Evolutionary conservation across 768 basidiomycete species (phyloP).

Genomic region (Termitomyces sp.): DNA sequence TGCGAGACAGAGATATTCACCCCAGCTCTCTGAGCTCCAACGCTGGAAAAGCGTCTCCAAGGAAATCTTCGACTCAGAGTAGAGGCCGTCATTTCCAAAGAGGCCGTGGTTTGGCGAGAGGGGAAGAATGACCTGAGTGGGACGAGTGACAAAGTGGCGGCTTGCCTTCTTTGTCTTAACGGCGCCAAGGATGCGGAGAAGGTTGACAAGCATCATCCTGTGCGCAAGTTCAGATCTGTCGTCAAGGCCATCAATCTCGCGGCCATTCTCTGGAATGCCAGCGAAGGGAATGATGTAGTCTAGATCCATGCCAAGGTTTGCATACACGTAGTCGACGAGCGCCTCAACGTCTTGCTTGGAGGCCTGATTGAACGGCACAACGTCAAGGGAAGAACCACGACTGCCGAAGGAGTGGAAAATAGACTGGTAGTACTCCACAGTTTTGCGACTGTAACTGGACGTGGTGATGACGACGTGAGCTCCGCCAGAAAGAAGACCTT

Average conservation of each 20-base stretch:
- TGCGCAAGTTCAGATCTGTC: conserved; percentile 98
- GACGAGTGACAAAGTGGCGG: conserved; percentile 94
- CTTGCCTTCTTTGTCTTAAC: conserved; percentile 99
- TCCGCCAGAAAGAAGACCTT: conserved; percentile 94
- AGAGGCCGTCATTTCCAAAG: conserved; percentile 97
- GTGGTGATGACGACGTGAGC: conserved; percentile 97
- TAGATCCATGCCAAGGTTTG: conserved; percentile 91
- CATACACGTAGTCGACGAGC: conserved; percentile 97
- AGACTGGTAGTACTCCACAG: conserved; percentile 97
- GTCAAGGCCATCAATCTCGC: conserved; percentile 96
- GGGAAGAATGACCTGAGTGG: conserved; percentile 97
- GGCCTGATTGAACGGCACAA: conserved; percentile 99
- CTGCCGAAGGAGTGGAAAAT: conserved; percentile 96
- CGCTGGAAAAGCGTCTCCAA: conserved; percentile 98
- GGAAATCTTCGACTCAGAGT: conserved; percentile 98
- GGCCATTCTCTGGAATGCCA: conserved; percentile 97
- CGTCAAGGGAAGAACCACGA: conserved; percentile 93
- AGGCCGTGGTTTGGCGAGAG: conserved; percentile 97
- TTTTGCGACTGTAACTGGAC: conserved; percentile 92
- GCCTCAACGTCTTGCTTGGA: conserved; percentile 99
- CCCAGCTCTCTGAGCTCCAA: conserved; percentile 98
- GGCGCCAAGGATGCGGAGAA: conserved; percentile 92
- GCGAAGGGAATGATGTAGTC: conserved; percentile 99
- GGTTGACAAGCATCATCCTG: conserved; percentile 97
- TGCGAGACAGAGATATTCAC: conserved; percentile 96